Percentiles rank a stretch among this genome's conserved stretches.
phyloP scores from a whole-genome alignment of 768 basidiomycete species.

The Phallus indusiatus region DNA sequence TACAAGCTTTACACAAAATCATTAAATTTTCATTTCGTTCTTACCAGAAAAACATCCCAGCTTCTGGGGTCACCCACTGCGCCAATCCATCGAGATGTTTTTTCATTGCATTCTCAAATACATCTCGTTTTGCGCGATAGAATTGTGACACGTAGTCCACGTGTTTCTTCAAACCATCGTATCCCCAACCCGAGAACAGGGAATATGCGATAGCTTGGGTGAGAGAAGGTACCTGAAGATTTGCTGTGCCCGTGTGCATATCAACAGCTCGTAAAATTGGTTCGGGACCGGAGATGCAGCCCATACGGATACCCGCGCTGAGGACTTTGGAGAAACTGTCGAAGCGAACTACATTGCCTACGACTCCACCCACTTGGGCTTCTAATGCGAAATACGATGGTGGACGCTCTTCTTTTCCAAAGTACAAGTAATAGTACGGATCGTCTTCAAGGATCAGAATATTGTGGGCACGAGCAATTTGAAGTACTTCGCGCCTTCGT shows the following conservation, averaged over 20 bases:
- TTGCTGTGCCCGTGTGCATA: slow-evolving; percentile 53
- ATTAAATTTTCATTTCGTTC: slow-evolving; percentile 22
- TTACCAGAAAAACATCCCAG: slow-evolving; percentile 87
- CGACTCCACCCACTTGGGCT: slow-evolving; percentile 30
- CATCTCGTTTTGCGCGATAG: slow-evolving; percentile 63
- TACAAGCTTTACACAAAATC: background rate
- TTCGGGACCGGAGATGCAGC: slow-evolving; percentile 71
- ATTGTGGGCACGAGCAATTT: slow-evolving; percentile 60
- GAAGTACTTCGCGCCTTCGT: slow-evolving; percentile 62
- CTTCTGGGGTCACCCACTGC: slow-evolving; percentile 60
- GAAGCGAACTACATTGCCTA: slow-evolving; percentile 78
- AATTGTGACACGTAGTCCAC: slow-evolving; percentile 59
- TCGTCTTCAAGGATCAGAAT: slow-evolving; percentile 86
- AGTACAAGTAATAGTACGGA: slow-evolving; percentile 63
- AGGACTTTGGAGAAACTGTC: slow-evolving; percentile 85
- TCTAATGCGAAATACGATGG: slow-evolving; percentile 82
- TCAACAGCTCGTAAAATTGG: slow-evolving; percentile 61
- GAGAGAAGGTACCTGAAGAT: slow-evolving; percentile 56
- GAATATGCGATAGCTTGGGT: slow-evolving; percentile 53
- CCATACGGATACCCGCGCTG: slow-evolving; percentile 69
- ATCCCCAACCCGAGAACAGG: slow-evolving; percentile 63
- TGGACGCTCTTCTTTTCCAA: slow-evolving; percentile 49
- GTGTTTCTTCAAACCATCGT: slow-evolving; percentile 65
- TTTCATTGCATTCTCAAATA: slow-evolving; percentile 68
- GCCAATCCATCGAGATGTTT: slow-evolving; percentile 71